Base-by-base conservation (phyloP, 768 basidiomycete genomes). In the Ephemerocybe angulata region DNA sequence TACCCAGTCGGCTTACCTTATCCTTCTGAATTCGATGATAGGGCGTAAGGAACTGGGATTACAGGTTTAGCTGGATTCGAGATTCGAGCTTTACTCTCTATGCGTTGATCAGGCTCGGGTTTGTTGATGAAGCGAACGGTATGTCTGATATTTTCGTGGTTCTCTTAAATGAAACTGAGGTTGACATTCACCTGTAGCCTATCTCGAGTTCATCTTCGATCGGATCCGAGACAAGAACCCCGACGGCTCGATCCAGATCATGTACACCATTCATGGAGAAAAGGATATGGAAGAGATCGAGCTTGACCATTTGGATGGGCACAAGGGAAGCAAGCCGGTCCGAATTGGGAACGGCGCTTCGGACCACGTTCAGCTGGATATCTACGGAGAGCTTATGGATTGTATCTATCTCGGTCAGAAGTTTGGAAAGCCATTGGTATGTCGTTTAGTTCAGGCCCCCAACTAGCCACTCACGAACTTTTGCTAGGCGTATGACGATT, bases 351-450 rank as follows among this genome's bases (percentile, higher is more conserved):
- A 99, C 67, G 96, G 96, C 3, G 96, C 96, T 0, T 93, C 93
- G 3, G 87, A 94, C 66, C 95, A 98, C 67, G 68, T 97, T 10
- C 95, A 98, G 64, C 72, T 95, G 62, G 96, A 99, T 67, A 98
- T 99, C 53, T 98, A 98, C 60, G 96, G 96, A 29, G 95, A 97
- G 72, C 69, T 94, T 47, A 87, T 96, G 89, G 94, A 97, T 75
- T 93, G 89, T 83, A 91, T 98, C 58, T 98, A 98, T 67, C 82
- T 98, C 21, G 87, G 92, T 4, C 94, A 98, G 70, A 98, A 98
- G 82, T 88, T 84, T 56, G 89, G 89, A 12, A 85, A 83, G 65
- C 89, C 89, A 28, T 66, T 92, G 68, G 88, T 87, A 67, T 58
- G 84, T 74, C 15, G 19, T 28, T 3, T 50, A n/a, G n/a, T 11